Conservation (phyloP, 805 yeast genomes). For the Saturnispora gosingensis region DNA sequence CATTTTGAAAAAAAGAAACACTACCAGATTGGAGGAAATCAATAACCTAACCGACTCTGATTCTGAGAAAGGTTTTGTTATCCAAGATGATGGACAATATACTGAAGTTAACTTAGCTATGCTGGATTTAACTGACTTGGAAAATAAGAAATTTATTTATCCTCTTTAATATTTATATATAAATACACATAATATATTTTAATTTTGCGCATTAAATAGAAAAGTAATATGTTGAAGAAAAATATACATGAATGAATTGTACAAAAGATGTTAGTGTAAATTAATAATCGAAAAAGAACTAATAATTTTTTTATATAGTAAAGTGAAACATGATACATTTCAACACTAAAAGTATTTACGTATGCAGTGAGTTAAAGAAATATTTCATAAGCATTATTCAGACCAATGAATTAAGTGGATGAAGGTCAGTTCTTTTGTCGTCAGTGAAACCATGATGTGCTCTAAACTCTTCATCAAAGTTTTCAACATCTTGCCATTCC, state of each 20-base stretch:
- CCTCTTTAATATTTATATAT: slow-evolving; percentile 29
- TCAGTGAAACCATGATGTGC: background rate
- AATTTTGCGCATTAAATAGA: background rate
- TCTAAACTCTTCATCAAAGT: slow-evolving; percentile 35
- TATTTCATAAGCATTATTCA: background rate
- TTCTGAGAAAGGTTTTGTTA: slow-evolving; percentile 23
- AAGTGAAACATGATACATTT: background rate
- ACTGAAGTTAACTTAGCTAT: slow-evolving; percentile 32
- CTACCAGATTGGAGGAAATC: slow-evolving; percentile 7
- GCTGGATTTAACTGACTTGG: slow-evolving; percentile 45
- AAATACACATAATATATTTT: background rate
- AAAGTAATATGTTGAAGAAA: background rate
- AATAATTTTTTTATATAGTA: background rate
- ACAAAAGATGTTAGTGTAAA: background rate
- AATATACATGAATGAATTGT: background rate
- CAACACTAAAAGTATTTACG: background rate
- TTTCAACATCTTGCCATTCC: slow-evolving; percentile 55
- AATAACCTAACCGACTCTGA: slow-evolving; percentile 11
- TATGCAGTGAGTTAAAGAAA: background rate
- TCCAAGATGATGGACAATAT: slow-evolving; percentile 16
- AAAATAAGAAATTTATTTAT: slow-evolving; percentile 42
- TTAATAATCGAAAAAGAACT: background rate
- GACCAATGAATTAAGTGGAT: background rate
- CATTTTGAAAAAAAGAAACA: slow-evolving; percentile 38
- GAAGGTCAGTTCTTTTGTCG: background rate